phyloP scores from a whole-genome alignment of 1,139 yeast genomes.

The Kurtzmaniella quercitrusa region DNA sequence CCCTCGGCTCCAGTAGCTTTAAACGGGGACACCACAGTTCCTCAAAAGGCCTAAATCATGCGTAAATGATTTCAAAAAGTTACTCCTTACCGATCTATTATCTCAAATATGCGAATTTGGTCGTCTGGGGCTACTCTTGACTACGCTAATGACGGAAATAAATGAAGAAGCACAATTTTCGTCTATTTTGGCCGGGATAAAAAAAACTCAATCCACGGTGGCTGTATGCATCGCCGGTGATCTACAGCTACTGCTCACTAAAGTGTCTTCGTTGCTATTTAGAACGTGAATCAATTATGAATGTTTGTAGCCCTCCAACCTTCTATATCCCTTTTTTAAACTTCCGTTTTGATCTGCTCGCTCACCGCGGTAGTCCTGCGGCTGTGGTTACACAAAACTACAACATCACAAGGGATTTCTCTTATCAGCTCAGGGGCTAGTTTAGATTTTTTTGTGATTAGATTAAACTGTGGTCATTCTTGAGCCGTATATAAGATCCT shows the following conservation, averaged over 20 bases:
- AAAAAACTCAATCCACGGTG: too few species aligned
- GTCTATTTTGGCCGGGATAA: neutral
- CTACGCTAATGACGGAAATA: neutral
- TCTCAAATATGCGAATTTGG: too few species aligned
- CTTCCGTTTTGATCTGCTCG: too few species aligned
- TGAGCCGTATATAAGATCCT: neutral
- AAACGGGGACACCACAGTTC: neutral
- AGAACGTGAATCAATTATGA: too few species aligned
- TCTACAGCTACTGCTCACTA: too few species aligned
- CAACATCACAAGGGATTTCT: neutral
- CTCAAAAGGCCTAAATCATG: slow-evolving; percentile 1
- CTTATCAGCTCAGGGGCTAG: slow-evolving; percentile 1
- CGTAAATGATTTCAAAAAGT: neutral
- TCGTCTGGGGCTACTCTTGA: neutral
- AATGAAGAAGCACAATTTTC: neutral
- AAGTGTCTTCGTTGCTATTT: too few species aligned
- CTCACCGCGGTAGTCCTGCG: too few species aligned
- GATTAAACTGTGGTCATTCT: neutral
- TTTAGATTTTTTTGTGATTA: neutral
- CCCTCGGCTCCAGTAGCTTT: slow-evolving; percentile 12
- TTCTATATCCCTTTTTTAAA: too few species aligned
- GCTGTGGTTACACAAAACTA: neutral
- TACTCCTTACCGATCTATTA: too few species aligned
- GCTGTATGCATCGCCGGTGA: too few species aligned
- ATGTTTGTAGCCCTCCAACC: too few species aligned